A percentile compares a stretch with the other conserved stretches of the same genome.
These are phyloP conservation scores for Starmerella roubikii DNA, from an alignment of 805 yeast species.

Conservation along the genomic window DNA sequence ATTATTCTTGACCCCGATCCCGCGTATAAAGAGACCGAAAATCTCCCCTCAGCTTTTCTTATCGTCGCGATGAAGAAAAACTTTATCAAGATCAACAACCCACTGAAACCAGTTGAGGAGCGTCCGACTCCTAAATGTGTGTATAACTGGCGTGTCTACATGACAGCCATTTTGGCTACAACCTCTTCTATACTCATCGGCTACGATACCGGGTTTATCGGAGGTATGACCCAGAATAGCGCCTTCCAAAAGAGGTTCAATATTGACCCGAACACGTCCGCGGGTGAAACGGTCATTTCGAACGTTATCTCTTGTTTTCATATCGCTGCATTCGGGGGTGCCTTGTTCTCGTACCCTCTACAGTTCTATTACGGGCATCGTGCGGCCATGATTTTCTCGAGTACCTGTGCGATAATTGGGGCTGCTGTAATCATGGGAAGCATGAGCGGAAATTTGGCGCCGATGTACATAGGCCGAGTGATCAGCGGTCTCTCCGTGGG, in stretches of 20 bases:
- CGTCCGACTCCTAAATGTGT: constrained; percentile 8
- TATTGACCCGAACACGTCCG: constrained; percentile 1
- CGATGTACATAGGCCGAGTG: constrained; percentile 7
- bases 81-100: constrained; percentile 4
- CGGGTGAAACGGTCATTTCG: constrained; percentile 6
- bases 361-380: constrained; percentile 7
- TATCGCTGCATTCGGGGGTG: constrained; percentile 11
- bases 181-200: constrained; percentile 9
- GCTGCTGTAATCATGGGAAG: constrained; percentile 9
- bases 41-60: too few species aligned
- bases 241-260: constrained; percentile 1
- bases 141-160: constrained; percentile 11
- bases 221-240: constrained; percentile 4
- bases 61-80: constrained; percentile 3
- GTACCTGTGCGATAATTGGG: constrained; percentile 5
- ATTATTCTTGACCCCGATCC: too few species aligned
- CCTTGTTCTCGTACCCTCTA: constrained; percentile 5
- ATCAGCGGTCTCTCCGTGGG: constrained; percentile 9
- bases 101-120: constrained; percentile 7
- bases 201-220: constrained; percentile 10
- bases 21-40: too few species aligned
- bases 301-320: constrained; percentile 10
- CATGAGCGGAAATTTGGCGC: constrained; percentile 4
- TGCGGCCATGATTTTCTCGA: constrained; percentile 2
- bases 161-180: constrained; percentile 7